Evolutionary conservation across 2,329 filamentous ascomycete species (phyloP).

Genomic region (Pyricularia grisea): DNA sequence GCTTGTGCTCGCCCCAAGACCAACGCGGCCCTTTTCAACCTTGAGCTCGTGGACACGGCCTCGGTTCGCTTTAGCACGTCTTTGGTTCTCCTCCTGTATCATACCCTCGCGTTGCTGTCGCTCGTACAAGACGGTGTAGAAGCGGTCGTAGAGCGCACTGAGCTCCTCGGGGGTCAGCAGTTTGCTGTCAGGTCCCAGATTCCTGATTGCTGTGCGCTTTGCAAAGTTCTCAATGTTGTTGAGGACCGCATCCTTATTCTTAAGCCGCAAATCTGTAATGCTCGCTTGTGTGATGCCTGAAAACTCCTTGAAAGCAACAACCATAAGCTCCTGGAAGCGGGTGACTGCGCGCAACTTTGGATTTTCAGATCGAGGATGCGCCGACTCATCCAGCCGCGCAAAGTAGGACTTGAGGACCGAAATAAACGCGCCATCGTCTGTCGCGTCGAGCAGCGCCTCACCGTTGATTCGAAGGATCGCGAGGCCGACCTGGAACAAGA

Average conservation of each 20-base stretch:
- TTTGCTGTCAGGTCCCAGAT: conserved; percentile 93
- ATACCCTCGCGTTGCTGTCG: conserved; percentile 74
- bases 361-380: conserved; percentile 91
- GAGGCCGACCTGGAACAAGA: conserved; percentile 90
- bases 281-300: conserved; percentile 89
- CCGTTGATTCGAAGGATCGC: conserved; percentile 97
- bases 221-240: conserved; percentile 96
- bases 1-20: conserved; percentile 78
- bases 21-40: conserved; percentile 75
- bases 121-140: conserved; percentile 87
- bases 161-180: conserved; percentile 77
- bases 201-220: conserved; percentile 91
- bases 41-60: conserved; percentile 21
- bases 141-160: conserved; percentile 84
- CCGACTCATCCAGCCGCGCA: conserved; percentile 83
- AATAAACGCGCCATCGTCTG: conserved; percentile 94
- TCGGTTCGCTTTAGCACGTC: conserved; percentile 52
- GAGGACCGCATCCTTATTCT: conserved; percentile 89
- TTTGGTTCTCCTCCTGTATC: conserved; percentile 65
- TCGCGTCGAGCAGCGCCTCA: conserved; percentile 85
- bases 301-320: conserved; percentile 98
- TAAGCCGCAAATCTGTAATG: conserved; percentile 78
- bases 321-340: conserved; percentile 95
- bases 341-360: conserved; percentile 90
- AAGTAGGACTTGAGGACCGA: conserved; percentile 95